Evolutionary conservation across 2,329 filamentous ascomycete species (phyloP).

Genomic region (Phialocephala sp.): DNA sequence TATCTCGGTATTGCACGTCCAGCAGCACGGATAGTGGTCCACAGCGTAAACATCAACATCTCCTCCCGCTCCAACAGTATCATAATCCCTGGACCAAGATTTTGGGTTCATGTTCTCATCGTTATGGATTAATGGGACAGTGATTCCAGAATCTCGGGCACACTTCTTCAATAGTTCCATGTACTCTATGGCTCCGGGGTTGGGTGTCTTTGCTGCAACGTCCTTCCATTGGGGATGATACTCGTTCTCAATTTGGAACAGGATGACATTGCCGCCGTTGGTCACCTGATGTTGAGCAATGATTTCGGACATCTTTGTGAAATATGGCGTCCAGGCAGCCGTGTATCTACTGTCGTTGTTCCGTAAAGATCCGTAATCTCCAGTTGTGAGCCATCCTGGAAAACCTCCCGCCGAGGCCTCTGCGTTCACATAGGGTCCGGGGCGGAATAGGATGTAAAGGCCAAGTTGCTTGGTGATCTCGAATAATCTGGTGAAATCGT

Average conservation of each 20-base stretch:
- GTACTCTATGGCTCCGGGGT: constrained; percentile 56
- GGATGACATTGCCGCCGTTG: constrained; percentile 60
- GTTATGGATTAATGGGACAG: constrained; percentile 63
- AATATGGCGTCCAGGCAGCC: constrained; percentile 59
- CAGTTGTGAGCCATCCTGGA: constrained; percentile 66
- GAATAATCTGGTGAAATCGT: constrained; percentile 70
- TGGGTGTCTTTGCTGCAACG: constrained; percentile 51
- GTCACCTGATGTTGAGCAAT: constrained; percentile 60
- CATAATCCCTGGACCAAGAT: constrained; percentile 66
- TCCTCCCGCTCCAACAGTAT: constrained; percentile 54
- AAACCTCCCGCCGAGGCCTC: constrained; percentile 68
- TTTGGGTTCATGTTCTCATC: constrained; percentile 63
- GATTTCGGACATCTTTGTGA: constrained; percentile 55
- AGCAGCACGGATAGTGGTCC: constrained; percentile 62
- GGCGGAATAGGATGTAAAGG: constrained; percentile 74
- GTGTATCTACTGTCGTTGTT: constrained; percentile 59
- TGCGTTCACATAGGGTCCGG: constrained; percentile 71
- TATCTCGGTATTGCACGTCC: constrained; percentile 66
- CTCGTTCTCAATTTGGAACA: constrained; percentile 65
- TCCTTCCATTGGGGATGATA: constrained; percentile 51
- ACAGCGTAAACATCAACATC: constrained; percentile 60
- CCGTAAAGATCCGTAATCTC: constrained; percentile 58
- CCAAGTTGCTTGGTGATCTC: constrained; percentile 74
- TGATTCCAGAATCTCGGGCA: constrained; percentile 61
- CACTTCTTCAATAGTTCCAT: constrained; percentile 62